phyloP scores from a whole-genome alignment of 768 basidiomycete genomes.

The Lactarius tabidus region DNA sequence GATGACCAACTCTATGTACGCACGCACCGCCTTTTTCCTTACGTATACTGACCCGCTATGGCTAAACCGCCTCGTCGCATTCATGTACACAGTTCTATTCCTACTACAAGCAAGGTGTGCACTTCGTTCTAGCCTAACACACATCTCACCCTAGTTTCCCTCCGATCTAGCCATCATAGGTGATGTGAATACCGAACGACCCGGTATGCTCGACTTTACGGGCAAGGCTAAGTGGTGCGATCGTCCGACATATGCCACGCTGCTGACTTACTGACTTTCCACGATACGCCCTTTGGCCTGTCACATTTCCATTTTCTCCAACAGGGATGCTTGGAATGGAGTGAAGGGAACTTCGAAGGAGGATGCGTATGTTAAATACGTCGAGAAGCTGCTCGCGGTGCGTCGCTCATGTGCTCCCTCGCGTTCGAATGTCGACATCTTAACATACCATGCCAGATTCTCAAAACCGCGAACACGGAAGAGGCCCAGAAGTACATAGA shows the following conservation, averaged over 20 bases:
- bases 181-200: constrained; percentile 58
- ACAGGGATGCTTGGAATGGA: constrained; percentile 82
- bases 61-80: not conserved
- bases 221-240: constrained; percentile 89
- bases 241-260: constrained; percentile 6
- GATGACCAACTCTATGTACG: constrained; percentile 79
- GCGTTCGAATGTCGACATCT: constrained; percentile 8
- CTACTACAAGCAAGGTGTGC: constrained; percentile 86
- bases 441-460: constrained; percentile 42
- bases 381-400: constrained; percentile 69
- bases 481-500: constrained; percentile 52
- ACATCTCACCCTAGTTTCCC: constrained; percentile 18
- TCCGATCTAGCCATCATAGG: constrained; percentile 59
- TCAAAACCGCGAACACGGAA: constrained; percentile 47
- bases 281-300: not conserved
- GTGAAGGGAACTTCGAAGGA: constrained; percentile 72
- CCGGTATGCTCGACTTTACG: constrained; percentile 78
- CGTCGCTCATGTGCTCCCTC: constrained; percentile 24
- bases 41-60: constrained; percentile 6
- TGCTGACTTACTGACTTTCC: constrained; percentile 2
- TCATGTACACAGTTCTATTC: constrained; percentile 71
- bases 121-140: constrained; percentile 13
- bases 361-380: constrained; percentile 69
- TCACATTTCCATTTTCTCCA: not conserved
- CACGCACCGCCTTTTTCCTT: constrained; percentile 13